Percentiles rank a stretch among this genome's conserved stretches.
Evolutionary conservation across 2,329 filamentous ascomycete species (phyloP).

Genomic region (Cladobotryum mycophilum): DNA sequence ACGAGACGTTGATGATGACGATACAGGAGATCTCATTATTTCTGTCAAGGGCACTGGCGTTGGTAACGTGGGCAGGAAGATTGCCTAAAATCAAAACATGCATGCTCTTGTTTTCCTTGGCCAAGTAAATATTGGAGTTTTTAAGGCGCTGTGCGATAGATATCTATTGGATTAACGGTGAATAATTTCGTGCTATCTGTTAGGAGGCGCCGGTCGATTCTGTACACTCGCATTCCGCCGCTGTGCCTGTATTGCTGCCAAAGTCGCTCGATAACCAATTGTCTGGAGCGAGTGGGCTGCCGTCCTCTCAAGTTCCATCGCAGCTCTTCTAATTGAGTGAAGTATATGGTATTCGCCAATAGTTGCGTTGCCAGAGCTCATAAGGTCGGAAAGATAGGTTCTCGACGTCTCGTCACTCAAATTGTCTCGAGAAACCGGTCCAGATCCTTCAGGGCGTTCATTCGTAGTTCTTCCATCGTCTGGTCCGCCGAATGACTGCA

Average conservation of each 20-base stretch:
- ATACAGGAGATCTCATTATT: conserved; percentile 70
- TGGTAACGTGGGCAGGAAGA: conserved; percentile 90
- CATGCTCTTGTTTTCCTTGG: neutral
- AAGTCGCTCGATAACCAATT: conserved; percentile 48
- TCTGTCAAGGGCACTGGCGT: conserved; percentile 91
- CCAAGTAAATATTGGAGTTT: neutral
- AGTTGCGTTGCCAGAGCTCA: conserved; percentile 50
- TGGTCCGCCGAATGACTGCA: conserved; percentile 30
- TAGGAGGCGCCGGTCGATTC: conserved; percentile 10
- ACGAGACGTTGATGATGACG: conserved; percentile 62
- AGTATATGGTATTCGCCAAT: conserved; percentile 49
- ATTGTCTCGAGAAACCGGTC: conserved; percentile 23
- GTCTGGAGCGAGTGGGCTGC: conserved; percentile 47
- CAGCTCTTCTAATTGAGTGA: conserved; percentile 42
- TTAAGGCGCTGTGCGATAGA: neutral
- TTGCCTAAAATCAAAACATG: conserved; percentile 42
- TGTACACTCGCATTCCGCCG: conserved; percentile 30
- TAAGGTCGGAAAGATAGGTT: conserved; percentile 39
- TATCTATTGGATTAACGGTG: neutral
- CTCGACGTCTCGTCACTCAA: conserved; percentile 25
- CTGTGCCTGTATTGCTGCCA: conserved; percentile 45
- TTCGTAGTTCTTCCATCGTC: conserved; percentile 19
- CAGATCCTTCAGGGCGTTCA: conserved; percentile 13
- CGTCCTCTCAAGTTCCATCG: conserved; percentile 39
- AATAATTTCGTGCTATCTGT: conserved; percentile 14